Conservation (phyloP, 805 yeast species). For the Kazachstania kunashirensis region DNA sequence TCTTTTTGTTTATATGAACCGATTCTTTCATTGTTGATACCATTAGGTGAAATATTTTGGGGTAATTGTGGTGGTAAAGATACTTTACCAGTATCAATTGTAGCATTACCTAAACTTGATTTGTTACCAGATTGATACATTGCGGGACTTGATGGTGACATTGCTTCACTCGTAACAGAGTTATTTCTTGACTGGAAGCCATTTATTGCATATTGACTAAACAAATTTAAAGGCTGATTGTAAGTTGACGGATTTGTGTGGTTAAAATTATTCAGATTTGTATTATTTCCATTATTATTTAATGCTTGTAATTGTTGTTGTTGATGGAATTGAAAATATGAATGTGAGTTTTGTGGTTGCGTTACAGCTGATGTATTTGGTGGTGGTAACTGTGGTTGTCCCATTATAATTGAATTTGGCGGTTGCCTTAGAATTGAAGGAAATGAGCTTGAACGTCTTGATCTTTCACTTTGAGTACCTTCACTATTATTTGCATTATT, state of each 20-base stretch:
- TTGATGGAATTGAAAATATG: conserved; percentile 24
- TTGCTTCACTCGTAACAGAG: conserved; percentile 24
- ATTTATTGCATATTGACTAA: conserved; percentile 18
- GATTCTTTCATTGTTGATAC: not conserved
- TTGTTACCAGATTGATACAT: conserved; percentile 3
- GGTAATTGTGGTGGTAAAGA: not conserved
- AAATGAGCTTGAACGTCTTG: conserved; percentile 22
- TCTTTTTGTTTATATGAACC: not conserved
- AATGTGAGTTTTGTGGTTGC: conserved; percentile 12
- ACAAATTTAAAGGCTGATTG: conserved; percentile 12
- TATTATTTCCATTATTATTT: conserved; percentile 1
- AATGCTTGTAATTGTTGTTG: conserved; percentile 6
- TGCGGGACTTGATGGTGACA: conserved; percentile 23
- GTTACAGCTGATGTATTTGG: conserved; percentile 7
- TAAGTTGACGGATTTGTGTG: not conserved
- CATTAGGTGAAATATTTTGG: not conserved
- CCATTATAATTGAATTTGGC: conserved; percentile 11
- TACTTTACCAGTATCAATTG: not conserved
- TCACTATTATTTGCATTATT: conserved; percentile 3
- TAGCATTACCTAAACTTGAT: not conserved
- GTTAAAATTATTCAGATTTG: not conserved
- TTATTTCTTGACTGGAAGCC: conserved; percentile 26
- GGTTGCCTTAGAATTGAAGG: conserved; percentile 22
- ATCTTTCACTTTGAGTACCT: conserved; percentile 12
- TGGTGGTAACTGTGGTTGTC: conserved; percentile 14